phyloP scores from a whole-genome alignment of 805 yeast genomes.

The Cyberlindnera veronae region DNA sequence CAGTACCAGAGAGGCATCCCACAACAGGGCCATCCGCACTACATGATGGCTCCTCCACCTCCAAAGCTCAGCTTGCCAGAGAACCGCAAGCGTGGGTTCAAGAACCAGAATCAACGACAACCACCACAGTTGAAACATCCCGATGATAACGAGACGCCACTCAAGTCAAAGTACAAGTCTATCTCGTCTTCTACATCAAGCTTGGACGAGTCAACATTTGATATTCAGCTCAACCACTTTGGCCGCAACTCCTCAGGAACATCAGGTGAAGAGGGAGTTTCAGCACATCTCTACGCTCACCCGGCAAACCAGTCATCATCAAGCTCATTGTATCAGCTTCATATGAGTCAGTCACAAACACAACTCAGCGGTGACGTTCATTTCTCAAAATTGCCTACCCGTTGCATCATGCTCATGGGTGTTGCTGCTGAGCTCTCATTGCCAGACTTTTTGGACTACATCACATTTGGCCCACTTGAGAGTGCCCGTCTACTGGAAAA shows the following conservation, averaged over 20 bases:
- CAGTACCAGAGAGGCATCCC: slow-evolving; percentile 9
- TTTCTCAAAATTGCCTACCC: slow-evolving; percentile 21
- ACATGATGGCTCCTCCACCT: slow-evolving; percentile 19
- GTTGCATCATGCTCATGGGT: slow-evolving; percentile 25
- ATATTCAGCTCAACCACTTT: slow-evolving; percentile 5
- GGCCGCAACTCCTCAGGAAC: slow-evolving; percentile 8
- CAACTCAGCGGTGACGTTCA: slow-evolving; percentile 10
- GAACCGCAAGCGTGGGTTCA: slow-evolving; percentile 13
- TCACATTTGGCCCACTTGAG: slow-evolving; percentile 62
- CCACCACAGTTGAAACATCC: not conserved
- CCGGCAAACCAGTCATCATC: slow-evolving; percentile 10
- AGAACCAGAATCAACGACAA: slow-evolving; percentile 4
- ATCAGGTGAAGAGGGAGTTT: slow-evolving; percentile 6
- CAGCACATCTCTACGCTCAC: slow-evolving; percentile 6
- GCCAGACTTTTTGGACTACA: slow-evolving; percentile 38
- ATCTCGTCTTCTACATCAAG: slow-evolving; percentile 15
- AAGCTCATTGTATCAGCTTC: slow-evolving; percentile 11
- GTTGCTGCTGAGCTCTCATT: slow-evolving; percentile 19
- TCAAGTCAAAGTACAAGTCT: slow-evolving; percentile 12
- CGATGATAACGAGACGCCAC: slow-evolving; percentile 6
- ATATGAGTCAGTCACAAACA: slow-evolving; percentile 7
- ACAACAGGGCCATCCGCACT: slow-evolving; percentile 2
- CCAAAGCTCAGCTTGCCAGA: slow-evolving; percentile 22
- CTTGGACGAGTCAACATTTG: slow-evolving; percentile 12
- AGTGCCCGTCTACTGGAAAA: slow-evolving; percentile 42